Percentiles rank a stretch among this genome's conserved stretches.
phyloP scores from a whole-genome alignment of 345 rosid species.

The Lepidium didymum region DNA sequence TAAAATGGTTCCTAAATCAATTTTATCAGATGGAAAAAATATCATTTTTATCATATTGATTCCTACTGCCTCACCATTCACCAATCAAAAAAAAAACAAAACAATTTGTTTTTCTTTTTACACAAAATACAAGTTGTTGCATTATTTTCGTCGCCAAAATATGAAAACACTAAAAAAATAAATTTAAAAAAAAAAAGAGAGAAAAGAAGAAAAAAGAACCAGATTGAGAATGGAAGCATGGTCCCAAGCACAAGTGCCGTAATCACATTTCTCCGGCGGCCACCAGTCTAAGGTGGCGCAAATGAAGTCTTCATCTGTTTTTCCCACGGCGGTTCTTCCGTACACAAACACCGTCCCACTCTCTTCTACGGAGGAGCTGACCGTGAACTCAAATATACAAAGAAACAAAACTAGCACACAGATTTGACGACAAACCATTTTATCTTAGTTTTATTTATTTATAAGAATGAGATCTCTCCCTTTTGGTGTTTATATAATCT shows the following conservation, averaged over 20 bases:
- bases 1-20: too few species aligned
- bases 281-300: slow-evolving; percentile 99
- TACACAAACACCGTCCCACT: slow-evolving; percentile 51
- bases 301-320: slow-evolving; percentile 71
- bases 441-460: not conserved
- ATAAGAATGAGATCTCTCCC: slow-evolving; percentile 15
- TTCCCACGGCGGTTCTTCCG: slow-evolving; percentile 53
- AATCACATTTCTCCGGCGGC: slow-evolving; percentile 98
- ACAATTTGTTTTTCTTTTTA: not conserved
- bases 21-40: too few species aligned
- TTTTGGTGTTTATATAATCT: not conserved
- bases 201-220: slow-evolving; percentile 30
- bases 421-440: slow-evolving; percentile 36
- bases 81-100: too few species aligned
- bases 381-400: slow-evolving; percentile 27
- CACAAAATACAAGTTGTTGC: not conserved
- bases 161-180: not conserved
- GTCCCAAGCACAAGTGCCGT: slow-evolving; percentile 86
- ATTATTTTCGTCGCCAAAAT: not conserved
- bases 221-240: slow-evolving; percentile 85
- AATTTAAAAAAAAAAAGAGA: not conserved
- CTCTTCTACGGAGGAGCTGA: slow-evolving; percentile 26
- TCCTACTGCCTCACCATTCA: too few species aligned
- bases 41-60: too few species aligned
- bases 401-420: slow-evolving; percentile 27